phyloP scores from a whole-genome alignment of 2,329 filamentous ascomycete species.

The Colletotrichum orbiculare region DNA sequence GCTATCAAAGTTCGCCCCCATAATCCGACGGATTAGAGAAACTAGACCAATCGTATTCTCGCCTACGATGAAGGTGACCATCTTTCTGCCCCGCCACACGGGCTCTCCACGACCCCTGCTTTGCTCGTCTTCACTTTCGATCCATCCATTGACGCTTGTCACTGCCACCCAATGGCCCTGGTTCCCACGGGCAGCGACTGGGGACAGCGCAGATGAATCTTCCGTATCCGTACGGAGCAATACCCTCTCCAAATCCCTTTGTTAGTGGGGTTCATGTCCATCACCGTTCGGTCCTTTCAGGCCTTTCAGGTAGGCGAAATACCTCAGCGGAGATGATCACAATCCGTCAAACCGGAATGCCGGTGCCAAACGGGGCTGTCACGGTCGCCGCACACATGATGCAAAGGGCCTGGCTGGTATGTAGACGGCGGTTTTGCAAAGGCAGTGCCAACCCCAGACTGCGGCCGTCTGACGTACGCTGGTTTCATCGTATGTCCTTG shows the following conservation, averaged over 20 bases:
- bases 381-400: neutral
- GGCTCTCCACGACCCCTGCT: conserved; percentile 29
- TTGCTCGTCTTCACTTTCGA: conserved; percentile 10
- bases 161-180: conserved; percentile 12
- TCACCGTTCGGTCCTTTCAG: conserved; percentile 26
- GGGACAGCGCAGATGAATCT: conserved; percentile 9
- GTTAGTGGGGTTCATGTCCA: conserved; percentile 26
- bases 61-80: neutral
- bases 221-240: conserved; percentile 5
- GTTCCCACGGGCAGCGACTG: conserved; percentile 13
- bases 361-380: conserved; percentile 1
- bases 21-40: conserved; percentile 6
- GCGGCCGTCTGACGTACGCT: conserved; percentile 13
- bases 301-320: conserved; percentile 27
- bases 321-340: conserved; percentile 31
- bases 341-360: conserved; percentile 33
- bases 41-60: conserved; percentile 24
- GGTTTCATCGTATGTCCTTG: conserved; percentile 9
- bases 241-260: conserved; percentile 23
- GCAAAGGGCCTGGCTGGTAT: neutral
- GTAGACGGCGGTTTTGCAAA: neutral
- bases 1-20: conserved; percentile 26
- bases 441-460: conserved; percentile 3
- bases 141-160: conserved; percentile 14
- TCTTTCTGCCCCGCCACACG: conserved; percentile 33